Evolutionary conservation across 2,329 filamentous ascomycete genomes (phyloP), one percentile per base, ranked within the genome.

Genomic region (Rhynchosporium graminicola): DNA sequence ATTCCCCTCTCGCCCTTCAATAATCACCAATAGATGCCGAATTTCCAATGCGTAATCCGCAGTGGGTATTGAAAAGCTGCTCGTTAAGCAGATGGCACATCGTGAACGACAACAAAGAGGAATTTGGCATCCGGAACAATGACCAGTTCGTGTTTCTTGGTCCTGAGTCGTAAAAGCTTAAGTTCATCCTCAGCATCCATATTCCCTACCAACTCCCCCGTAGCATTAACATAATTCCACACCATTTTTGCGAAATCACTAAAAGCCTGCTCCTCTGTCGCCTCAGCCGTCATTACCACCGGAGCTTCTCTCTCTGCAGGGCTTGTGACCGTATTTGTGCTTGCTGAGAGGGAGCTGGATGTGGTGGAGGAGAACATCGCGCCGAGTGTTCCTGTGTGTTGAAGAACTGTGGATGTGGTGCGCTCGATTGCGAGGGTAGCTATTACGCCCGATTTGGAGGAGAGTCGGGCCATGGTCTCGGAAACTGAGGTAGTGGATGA

Each of bases 141-240:
- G 63, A 95, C 88, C 65, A 95, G 78, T 75, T 96, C 91, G 70
- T 92, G 89, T 75, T 90, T 92, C 79, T 87, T 92, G n/a, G 90
- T 94, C 67, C 91, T 83, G 67, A 96, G 74, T 66, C 90, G 82
- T 57, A 95, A 76, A 54, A 95, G 79, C 76, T 88, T 92, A 66
- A 93, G 77, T 73, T 93, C 90, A 71, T 95, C 91, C 78, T 92
- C 88, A 38, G 82, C 80, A 72, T 93, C 90, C 70, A 94, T 78
- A 64, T 88, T 88, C 65, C 87, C 81, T n/a, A 92, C 86, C 67
- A 94, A 77, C 46, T 80, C 83, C 20, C 87, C 88, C 1, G 90
- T 88, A 9, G 81, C 82, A 67, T 85, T 87, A 65, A 93, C 82
- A 75, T 91, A 93, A 59, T 83, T 84, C 87, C 88, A 93, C 1